A percentile compares a stretch with the other conserved stretches of the same genome.
These are phyloP conservation scores for Eimeria sp. DNA, from an alignment of 169 alveolate species.

Conservation along the genomic window DNA sequence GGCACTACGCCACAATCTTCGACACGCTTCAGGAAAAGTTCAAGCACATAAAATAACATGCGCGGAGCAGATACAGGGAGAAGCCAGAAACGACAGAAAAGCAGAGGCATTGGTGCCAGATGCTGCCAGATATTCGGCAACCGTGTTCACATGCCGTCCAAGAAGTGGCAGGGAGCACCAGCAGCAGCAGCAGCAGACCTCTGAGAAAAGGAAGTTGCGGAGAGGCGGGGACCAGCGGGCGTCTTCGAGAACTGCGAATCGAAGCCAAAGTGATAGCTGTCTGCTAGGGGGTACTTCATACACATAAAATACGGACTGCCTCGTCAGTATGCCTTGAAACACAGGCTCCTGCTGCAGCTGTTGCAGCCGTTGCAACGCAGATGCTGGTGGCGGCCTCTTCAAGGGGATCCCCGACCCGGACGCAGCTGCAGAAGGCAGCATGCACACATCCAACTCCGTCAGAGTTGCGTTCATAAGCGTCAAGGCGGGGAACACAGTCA, in stretches of 20 bases:
- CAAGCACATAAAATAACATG: too few species aligned
- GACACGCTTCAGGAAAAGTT: too few species aligned
- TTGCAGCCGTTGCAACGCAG: conserved; percentile 75
- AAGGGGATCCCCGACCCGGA: not conserved
- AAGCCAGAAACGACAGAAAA: not conserved
- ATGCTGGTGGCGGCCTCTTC: conserved; percentile 37
- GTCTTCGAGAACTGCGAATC: conserved; percentile 62
- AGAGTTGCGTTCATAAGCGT: conserved; percentile 91
- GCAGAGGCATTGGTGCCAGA: not conserved
- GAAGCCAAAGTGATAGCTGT: conserved; percentile 26
- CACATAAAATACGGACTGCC: conserved; percentile 75
- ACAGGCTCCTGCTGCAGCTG: conserved; percentile 75
- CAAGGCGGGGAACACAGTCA: conserved; percentile 90
- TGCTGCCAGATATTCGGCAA: not conserved
- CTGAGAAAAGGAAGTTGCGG: conserved; percentile 49
- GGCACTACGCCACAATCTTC: too few species aligned
- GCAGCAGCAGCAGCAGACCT: conserved; percentile 22
- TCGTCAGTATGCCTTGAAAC: conserved; percentile 64
- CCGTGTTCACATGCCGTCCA: not conserved
- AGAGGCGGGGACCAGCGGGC: conserved; percentile 75
- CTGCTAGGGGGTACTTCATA: conserved; percentile 74
- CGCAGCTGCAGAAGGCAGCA: conserved; percentile 47
- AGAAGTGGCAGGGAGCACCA: too few species aligned
- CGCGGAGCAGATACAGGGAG: too few species aligned
- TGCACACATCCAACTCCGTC: conserved; percentile 88